phyloP scores from a whole-genome alignment of 1,284 basidiomycete species.

The Apiotrichum akiyoshidainum region DNA sequence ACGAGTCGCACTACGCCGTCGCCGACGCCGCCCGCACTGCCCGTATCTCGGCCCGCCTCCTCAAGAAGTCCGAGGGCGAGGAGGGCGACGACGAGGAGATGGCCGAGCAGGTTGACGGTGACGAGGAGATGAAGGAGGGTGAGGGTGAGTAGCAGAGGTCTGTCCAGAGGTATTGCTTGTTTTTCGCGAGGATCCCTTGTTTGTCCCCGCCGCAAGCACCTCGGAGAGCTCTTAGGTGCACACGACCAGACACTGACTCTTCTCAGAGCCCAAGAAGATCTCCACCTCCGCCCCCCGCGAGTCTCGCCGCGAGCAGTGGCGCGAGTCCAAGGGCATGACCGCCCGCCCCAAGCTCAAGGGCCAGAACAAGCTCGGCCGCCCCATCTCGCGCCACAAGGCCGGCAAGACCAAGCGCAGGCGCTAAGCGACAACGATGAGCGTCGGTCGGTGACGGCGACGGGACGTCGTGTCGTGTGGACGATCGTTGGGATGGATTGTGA shows the following conservation, averaged over 20 bases:
- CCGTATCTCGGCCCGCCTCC: conserved; percentile 69
- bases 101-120: conserved; percentile 20
- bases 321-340: conserved; percentile 47
- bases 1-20: conserved; percentile 76
- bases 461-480: neutral
- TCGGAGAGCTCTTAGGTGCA: no score
- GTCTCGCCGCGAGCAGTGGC: conserved; percentile 49
- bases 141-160: conserved; percentile 3
- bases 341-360: conserved; percentile 39
- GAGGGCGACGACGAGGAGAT: conserved; percentile 56
- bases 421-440: conserved; percentile 1
- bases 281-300: conserved; percentile 48
- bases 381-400: conserved; percentile 36
- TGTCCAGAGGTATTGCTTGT: no score
- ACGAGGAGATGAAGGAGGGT: conserved; percentile 23
- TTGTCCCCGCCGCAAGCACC: no score
- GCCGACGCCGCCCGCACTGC: conserved; percentile 77
- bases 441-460: neutral
- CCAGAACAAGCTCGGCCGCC: conserved; percentile 35
- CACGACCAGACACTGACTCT: no score
- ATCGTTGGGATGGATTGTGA: no score
- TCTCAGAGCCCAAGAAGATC: conserved; percentile 37
- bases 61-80: conserved; percentile 64
- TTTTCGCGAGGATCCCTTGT: no score
- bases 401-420: conserved; percentile 36